Conservation (phyloP, 306 rosid species). For the Cicer cuneatum region DNA sequence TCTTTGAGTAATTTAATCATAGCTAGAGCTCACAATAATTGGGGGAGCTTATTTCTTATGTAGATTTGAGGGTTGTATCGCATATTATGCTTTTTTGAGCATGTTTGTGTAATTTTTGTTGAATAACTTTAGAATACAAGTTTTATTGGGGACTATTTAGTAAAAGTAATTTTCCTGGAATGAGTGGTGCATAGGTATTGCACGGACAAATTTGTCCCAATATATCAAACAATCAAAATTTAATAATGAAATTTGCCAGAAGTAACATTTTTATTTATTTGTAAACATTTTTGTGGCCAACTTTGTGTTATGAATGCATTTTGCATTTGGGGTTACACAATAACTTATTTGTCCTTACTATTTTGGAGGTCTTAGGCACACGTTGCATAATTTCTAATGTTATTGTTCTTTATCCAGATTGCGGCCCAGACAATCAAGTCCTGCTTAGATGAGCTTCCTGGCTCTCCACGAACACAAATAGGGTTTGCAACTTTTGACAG, state of each 20-base stretch:
- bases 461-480: slow-evolving; percentile 96
- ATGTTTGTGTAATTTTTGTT: slow-evolving; percentile 9
- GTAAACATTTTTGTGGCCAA: slow-evolving; percentile 2
- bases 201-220: neutral
- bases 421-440: slow-evolving; percentile 92
- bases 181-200: slow-evolving; percentile 23
- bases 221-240: slow-evolving; percentile 17
- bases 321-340: slow-evolving; percentile 33
- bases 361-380: slow-evolving; percentile 27
- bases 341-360: slow-evolving; percentile 2
- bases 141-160: slow-evolving; percentile 36
- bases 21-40: slow-evolving; percentile 36
- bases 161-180: slow-evolving; percentile 12
- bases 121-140: slow-evolving; percentile 24
- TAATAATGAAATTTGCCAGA: slow-evolving; percentile 17
- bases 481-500: slow-evolving; percentile 99
- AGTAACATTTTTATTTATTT: slow-evolving; percentile 29
- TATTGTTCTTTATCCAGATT: slow-evolving; percentile 59
- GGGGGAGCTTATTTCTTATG: slow-evolving; percentile 21
- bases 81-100: slow-evolving; percentile 34
- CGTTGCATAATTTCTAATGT: slow-evolving; percentile 30
- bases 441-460: slow-evolving; percentile 93
- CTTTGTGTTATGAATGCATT: slow-evolving; percentile 37
- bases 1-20: slow-evolving; percentile 31
- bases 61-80: slow-evolving; percentile 10